phyloP scores from a whole-genome alignment of 768 basidiomycete genomes.

The Phylloporus rhodoxanthus region DNA sequence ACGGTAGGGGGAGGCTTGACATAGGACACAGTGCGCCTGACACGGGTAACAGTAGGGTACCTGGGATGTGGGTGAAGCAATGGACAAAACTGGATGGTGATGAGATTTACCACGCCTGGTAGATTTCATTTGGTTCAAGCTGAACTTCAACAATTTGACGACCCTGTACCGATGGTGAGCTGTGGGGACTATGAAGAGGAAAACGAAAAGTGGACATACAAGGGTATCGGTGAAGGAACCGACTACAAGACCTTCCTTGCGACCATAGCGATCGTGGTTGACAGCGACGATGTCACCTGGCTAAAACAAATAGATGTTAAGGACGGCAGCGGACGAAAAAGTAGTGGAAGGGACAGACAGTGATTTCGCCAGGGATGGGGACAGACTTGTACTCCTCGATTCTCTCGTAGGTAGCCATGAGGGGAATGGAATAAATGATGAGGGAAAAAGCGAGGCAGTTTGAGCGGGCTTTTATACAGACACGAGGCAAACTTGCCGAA shows the following conservation, averaged over 20 bases:
- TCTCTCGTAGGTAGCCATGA: constrained; percentile 37
- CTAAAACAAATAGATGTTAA: constrained; percentile 30
- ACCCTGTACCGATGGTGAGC: constrained; percentile 42
- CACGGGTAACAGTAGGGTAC: constrained; percentile 75
- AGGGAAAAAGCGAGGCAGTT: constrained; percentile 21
- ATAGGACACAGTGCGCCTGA: constrained; percentile 67
- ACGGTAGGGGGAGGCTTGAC: constrained; percentile 38
- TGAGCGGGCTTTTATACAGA: constrained; percentile 44
- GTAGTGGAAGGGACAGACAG: constrained; percentile 18
- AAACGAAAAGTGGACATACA: constrained; percentile 38
- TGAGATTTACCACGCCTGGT: constrained; percentile 56
- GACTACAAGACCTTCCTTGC: constrained; percentile 74
- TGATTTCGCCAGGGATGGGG: constrained; percentile 33
- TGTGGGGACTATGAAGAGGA: neutral
- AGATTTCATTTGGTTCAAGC: constrained; percentile 62
- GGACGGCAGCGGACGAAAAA: neutral
- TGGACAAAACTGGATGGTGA: neutral
- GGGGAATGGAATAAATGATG: constrained; percentile 21
- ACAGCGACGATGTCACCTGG: constrained; percentile 80
- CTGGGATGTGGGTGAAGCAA: constrained; percentile 29
- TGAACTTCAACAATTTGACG: constrained; percentile 80
- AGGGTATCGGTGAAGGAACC: constrained; percentile 66
- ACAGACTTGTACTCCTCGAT: constrained; percentile 26
- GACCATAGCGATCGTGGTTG: constrained; percentile 54
- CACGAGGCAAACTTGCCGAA: constrained; percentile 3